Conservation (phyloP, 176 grass and related monocot species). For the Lolium perenne region DNA sequence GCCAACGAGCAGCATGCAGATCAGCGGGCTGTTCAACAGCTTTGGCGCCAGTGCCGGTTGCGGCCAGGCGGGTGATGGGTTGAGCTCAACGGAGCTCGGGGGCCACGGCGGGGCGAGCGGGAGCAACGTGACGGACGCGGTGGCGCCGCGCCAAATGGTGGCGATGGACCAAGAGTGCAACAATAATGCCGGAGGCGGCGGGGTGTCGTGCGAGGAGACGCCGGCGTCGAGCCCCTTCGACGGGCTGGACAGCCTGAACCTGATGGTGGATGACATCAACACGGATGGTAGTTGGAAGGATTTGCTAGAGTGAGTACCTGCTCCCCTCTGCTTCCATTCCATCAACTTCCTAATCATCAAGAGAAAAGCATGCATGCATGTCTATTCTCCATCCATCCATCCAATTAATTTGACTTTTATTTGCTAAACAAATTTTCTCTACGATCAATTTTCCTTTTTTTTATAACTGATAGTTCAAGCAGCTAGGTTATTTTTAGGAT, state of each 20-base stretch:
- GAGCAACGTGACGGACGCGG: constrained; percentile 40
- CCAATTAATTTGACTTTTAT: background rate
- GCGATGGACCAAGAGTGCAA: constrained; percentile 32
- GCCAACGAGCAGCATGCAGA: constrained; percentile 23
- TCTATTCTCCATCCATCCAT: constrained; percentile 4
- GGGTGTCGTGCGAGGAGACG: constrained; percentile 31
- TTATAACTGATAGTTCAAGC: background rate
- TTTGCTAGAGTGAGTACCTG: constrained; percentile 74
- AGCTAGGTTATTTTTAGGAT: background rate
- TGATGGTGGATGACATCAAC: constrained; percentile 52
- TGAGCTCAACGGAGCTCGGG: constrained; percentile 49
- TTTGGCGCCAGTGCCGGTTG: background rate
- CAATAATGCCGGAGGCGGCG: background rate
- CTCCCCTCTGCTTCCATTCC: background rate
- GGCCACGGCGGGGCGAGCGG: constrained; percentile 33
- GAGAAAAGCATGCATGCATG: constrained; percentile 12
- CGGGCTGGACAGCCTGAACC: constrained; percentile 58
- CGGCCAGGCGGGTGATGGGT: background rate
- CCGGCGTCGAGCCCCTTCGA: constrained; percentile 66
- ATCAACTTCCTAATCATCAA: background rate
- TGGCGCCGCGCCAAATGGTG: constrained; percentile 41
- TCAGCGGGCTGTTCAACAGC: constrained; percentile 20
- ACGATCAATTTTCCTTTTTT: background rate
- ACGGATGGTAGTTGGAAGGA: constrained; percentile 68
- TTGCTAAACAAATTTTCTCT: too few species aligned